Evolutionary conservation across 2,329 filamentous ascomycete species (phyloP).

Genomic region (Aureobasidium uvarum): DNA sequence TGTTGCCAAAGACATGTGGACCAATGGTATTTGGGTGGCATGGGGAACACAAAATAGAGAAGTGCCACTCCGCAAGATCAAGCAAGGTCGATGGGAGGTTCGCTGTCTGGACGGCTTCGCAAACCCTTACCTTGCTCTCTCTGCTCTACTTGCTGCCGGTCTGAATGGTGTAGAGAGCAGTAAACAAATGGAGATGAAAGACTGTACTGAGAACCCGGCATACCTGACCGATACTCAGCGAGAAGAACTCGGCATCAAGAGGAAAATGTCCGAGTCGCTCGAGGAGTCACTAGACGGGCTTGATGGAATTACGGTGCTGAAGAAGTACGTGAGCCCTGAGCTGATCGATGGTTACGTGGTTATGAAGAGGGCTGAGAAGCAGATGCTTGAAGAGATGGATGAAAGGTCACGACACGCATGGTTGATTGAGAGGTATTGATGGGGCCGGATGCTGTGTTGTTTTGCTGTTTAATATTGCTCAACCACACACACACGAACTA

Average conservation of each 20-base stretch:
- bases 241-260: constrained; percentile 52
- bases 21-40: constrained; percentile 72
- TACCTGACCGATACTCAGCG: constrained; percentile 50
- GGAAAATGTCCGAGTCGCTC: constrained; percentile 56
- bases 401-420: constrained; percentile 54
- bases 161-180: constrained; percentile 53
- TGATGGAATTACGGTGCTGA: constrained; percentile 49
- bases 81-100: constrained; percentile 70
- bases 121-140: constrained; percentile 71
- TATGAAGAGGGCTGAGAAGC: constrained; percentile 60
- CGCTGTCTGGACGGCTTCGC: constrained; percentile 75
- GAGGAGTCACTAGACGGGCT: constrained; percentile 56
- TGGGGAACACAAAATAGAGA: constrained; percentile 85
- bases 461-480: not conserved
- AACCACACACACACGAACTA: not conserved
- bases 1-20: constrained; percentile 67
- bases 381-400: constrained; percentile 52
- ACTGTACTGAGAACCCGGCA: constrained; percentile 56
- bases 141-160: constrained; percentile 61
- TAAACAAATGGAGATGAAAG: constrained; percentile 50
- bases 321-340: constrained; percentile 48
- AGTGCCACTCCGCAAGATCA: constrained; percentile 67
- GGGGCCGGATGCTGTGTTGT: no score
- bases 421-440: constrained; percentile 66
- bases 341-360: constrained; percentile 57